Evolutionary conservation across 441 rosid species (phyloP), one percentile per base, ranked within the genome.

Genomic region (Syzygium malaccense): DNA sequence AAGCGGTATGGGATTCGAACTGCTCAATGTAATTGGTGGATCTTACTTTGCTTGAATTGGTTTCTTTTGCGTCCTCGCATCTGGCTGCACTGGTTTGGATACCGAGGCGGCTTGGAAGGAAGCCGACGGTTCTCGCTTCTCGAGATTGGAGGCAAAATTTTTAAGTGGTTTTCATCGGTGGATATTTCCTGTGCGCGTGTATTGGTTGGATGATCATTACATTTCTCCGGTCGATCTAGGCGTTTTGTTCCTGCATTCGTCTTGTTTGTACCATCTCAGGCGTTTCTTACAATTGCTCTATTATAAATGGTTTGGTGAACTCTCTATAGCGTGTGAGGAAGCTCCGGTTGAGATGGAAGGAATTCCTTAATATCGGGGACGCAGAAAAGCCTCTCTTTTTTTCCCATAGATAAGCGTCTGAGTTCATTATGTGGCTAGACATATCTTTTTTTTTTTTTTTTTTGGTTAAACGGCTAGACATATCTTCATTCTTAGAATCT

Each of bases 1-100:
- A 96, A 93, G 96, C 93, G 87, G 98, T 98, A 89, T 86, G 93
- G 75, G 66, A 37, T 85, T 56, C 45, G 10, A 14, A 75, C 83
- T 75, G 53, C 83, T 66, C 11, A 48, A n/a, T 64, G 79, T 66
- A 55, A 55, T n/a, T 71, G 85, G n/a, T 60, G 26, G 37, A 30
- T 15, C 48, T 60, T 33, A 14, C 26, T 30, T 80, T 13, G 87
- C 23, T 55, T 62, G 90, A 30, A 32, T 86, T 28, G 17, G 84
- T 18, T 10, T 0, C 26, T 55, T 56, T 12, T 55, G 20, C 23
- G 32, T 28, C 66, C 17, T 26, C 32, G 62, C 62, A 57, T 57
- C 62, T 57, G n/a, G 62, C 62, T 25, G 62, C 3, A 10, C 28
- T 25, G 62, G 62, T 57, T 25, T 57, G 62, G 26, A 57, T 10